Evolutionary conservation across 179 eudicot genomes (phyloP), one percentile per base, ranked within the genome.

Genomic region (Silene coronaria): DNA sequence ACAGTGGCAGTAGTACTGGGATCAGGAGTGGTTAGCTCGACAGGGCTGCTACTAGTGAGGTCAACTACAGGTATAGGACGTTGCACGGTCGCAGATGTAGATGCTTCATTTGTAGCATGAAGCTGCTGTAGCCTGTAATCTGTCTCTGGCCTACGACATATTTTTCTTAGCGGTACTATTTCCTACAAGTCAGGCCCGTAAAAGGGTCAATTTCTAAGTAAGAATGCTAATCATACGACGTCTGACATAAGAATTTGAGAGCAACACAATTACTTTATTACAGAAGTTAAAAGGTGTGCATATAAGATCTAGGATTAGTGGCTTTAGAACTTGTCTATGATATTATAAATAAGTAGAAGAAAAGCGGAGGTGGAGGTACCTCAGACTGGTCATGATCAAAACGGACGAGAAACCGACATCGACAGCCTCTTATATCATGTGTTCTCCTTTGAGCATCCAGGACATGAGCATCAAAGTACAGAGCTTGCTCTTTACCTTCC

Each of bases 401-500:
- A 42, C 99, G 97, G 72, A 95, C 99, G 76, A 92, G 83, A 75
- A 95, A 92, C 84, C 99, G 87, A 85, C 99, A 95, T 58, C 99
- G 97, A 55, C 99, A 95, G 70, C 99, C 99, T 81, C 97, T 91
- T 64, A 92, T 83, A 81, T 95, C 99, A 82, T 95, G 99, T 78
- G 97, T 88, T 76, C 97, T 87, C 82, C 99, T 84, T 83, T 95
- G 97, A 78, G 97, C 90, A 82, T 95, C 97, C 28, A 95, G 88
- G 73, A 95, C 92, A 76, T 91, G 99, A 22, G 99, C 99, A 83
- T 95, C 99, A 86, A 86, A 95, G 84, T 95, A 95, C 60, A 95
- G 96, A 78, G 99, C 97, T 79, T 95, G 99, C 79, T 95, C 97
- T 85, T 95, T 95, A 45, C 97, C 99, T 89, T 95, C 99, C 99